A percentile compares a stretch with the other conserved stretches of the same genome.
Conservation (phyloP, 768 basidiomycete genomes). For the Mrakia frigida region DNA sequence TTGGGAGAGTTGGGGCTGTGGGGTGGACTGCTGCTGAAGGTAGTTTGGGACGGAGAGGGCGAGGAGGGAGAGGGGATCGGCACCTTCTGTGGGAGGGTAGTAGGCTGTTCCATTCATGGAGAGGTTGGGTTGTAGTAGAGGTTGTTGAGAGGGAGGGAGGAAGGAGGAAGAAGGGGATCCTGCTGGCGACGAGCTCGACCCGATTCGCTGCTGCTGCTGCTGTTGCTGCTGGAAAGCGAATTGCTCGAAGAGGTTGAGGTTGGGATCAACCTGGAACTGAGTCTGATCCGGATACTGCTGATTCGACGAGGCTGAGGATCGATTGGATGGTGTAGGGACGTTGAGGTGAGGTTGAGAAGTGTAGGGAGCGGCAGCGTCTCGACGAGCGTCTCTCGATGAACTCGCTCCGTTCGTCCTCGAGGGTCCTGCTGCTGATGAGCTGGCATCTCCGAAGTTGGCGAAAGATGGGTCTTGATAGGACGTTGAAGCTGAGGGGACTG, state of each 20-base stretch:
- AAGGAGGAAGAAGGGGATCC: not conserved
- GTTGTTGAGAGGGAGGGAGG: not conserved
- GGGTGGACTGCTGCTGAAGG: not conserved
- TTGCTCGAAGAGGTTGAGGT: not conserved
- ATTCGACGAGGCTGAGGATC: not conserved
- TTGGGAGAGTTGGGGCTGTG: not conserved
- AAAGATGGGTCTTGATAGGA: not conserved
- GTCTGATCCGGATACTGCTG: not conserved
- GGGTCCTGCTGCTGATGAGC: not conserved
- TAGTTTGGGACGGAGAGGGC: not conserved
- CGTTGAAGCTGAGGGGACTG: not conserved
- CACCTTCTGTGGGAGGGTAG: not conserved
- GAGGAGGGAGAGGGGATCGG: conserved; percentile 1
- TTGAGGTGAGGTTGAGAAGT: not conserved
- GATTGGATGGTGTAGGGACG: not conserved
- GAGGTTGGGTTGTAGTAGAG: not conserved
- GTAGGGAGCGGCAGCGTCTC: conserved; percentile 12
- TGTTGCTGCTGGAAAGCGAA: not conserved
- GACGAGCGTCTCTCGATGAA: not conserved
- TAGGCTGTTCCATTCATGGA: not conserved
- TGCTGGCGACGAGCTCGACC: not conserved
- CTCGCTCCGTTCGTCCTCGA: conserved; percentile 1
- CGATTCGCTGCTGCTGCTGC: not conserved
- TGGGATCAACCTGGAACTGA: not conserved
- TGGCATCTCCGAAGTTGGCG: not conserved